Percentiles rank a stretch among this genome's conserved stretches.
Evolutionary conservation across 129 eudicot species (phyloP).

Genomic region (Oenanthe sinensis): DNA sequence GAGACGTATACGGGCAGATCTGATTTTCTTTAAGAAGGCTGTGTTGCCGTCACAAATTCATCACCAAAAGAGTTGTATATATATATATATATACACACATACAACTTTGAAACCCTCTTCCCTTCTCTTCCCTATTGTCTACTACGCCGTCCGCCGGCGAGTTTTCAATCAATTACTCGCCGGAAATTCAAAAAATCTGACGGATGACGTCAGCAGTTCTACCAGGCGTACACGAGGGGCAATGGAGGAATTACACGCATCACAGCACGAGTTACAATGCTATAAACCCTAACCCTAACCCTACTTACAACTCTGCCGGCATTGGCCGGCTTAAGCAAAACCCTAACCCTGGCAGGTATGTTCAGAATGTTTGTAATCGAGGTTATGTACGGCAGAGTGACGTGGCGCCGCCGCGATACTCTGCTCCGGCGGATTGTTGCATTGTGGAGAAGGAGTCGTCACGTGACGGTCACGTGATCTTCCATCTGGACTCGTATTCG

Average conservation of each 20-base stretch:
- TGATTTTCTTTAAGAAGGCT: slow-evolving; percentile 28
- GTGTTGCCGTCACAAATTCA: not conserved
- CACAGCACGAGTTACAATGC: slow-evolving; percentile 15
- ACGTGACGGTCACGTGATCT: slow-evolving; percentile 27
- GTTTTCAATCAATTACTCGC: not conserved
- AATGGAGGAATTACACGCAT: slow-evolving; percentile 15
- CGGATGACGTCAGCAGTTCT: slow-evolving; percentile 50
- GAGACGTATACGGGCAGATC: slow-evolving; percentile 27
- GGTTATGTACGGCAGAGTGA: not conserved
- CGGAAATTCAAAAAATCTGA: not conserved
- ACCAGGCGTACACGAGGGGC: slow-evolving; percentile 21
- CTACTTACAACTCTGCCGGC: slow-evolving; percentile 15
- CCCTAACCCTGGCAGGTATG: slow-evolving; percentile 15
- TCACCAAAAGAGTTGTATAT: slow-evolving; percentile 2
- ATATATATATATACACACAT: not conserved
- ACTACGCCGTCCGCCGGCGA: slow-evolving; percentile 10
- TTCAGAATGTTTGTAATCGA: slow-evolving; percentile 1
- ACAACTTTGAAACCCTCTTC: slow-evolving; percentile 14
- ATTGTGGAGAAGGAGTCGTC: not conserved
- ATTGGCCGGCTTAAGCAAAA: slow-evolving; percentile 4
- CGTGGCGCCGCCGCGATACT: slow-evolving; percentile 4
- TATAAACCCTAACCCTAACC: slow-evolving; percentile 21
- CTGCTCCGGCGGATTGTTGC: slow-evolving; percentile 2
- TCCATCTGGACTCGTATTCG: slow-evolving; percentile 31
- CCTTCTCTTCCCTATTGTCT: not conserved